Evolutionary conservation across 306 rosid genomes (phyloP), one percentile per base, ranked within the genome.

Genomic region (Acmispon strigosus): DNA sequence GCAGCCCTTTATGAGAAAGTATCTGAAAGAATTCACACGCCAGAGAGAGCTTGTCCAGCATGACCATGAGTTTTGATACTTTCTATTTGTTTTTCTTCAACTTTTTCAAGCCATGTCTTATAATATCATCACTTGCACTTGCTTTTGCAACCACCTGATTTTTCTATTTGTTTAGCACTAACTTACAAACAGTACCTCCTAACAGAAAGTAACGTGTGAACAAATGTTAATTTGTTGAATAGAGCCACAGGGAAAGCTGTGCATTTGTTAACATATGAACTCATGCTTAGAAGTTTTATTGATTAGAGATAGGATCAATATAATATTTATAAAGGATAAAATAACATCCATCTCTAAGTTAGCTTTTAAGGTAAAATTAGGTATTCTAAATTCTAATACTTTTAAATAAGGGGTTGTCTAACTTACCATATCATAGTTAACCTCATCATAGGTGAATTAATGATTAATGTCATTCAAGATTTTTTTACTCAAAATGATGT

Each of bases 1-100:
- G 83, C 16, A 59, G 29, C 36, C 49, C 16, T 63, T 73, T 69
- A 63, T 54, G 59, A 64, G 75, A 74, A 74, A 73, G 78, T 66
- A 53, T 70, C 77, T 58, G 76, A 77, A 53, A 32, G 8, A 32
- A 32, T 32, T 78, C 78, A 81, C 85, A 82, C 81, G 76, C 86
- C 76, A 57, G 70, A 32, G 47, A 56, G 39, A 62, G 27, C 41
- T 72, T 83, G 76, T 66, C 79, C 58, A 76, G 82, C 82, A 76
- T 79, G 76, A 83, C 8, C 66, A 13, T 66, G 0, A 36, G 34
- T 56, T 55, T 79, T 62, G 50, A 62, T 76, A 54, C 70, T 66
- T 44, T 61, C 20, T 65, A 58, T 74, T 65, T 55, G 61, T 75
- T 69, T 32, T 69, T 74, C 70, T 77, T 32, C 79, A 14, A 61